Base-by-base conservation (phyloP, 805 yeast species). In the Yarrowia keelungensis region DNA sequence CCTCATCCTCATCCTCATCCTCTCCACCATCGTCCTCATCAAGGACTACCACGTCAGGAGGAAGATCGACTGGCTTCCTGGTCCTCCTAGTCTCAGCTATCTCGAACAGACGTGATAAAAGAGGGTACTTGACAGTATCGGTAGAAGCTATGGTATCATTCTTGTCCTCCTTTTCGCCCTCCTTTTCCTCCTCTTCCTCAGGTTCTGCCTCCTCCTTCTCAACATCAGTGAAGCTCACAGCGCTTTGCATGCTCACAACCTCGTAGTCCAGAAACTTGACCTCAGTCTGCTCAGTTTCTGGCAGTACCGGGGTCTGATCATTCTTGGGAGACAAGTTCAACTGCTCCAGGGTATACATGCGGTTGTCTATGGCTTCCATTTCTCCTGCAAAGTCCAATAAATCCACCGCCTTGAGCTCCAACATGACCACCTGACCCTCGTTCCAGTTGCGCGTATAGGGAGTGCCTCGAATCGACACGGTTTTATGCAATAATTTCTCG, bases 321-420 rank as follows among this genome's bases (percentile, higher is more conserved):
- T 39, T 2, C 1, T 16, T 12, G 7, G 64, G 64, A 0, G 50
- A 7, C 39, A 42, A 14, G n/a, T 42, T 56, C 35, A 56, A 49
- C 41, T 56, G 64, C 39, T 56, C 64, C 5, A 56, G 22, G 1
- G 64, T 56, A 19, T 56, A 56, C 49, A 56, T 41, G 22, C 64
- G 39, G 32, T 56, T 56, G 22, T 56, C 64, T 10, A 56, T 26
- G 9, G 64, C 64, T 11, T 56, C 64, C 41, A 56, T 10, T n/a
- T 56, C 64, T 2, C 22, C 47, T 3, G 41, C 64, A 15, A 56
- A 56, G 10, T 43, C 64, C 16, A 56, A 14, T 11, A 43, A 8
- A 26, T 56, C 64, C 9, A 56, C 64, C 5, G 41, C 41, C 39
- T 32, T 42, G 15, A 56, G 5, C n/a, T 56, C 64, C 49, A 56